Evolutionary conservation across 148 eudicot species (phyloP), one percentile per base, ranked within the genome.

Genomic region (Chenopodium suecicum): DNA sequence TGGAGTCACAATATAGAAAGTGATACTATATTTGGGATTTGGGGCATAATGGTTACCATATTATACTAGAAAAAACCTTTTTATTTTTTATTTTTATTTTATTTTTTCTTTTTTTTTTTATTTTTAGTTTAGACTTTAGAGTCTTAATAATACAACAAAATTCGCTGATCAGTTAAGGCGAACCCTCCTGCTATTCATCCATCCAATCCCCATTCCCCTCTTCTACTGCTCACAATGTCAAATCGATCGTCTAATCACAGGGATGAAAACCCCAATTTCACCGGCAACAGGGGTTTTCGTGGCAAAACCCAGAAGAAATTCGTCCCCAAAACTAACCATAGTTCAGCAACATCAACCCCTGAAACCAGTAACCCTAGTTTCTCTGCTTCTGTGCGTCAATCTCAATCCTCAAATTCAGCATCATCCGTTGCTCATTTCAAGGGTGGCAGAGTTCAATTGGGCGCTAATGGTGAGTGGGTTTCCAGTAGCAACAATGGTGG

Each of bases 291-390:
- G 27, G 60, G 76, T 22, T 73, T 48, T 12, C 60, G 60, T 1
- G 76, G 58, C 60, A 73, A 73, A 73, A 47, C 34, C 32, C 76
- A 73, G 58, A n/a, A 23, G 25, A 25, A 48, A 73, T 73, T 73
- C 34, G 52, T 73, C 9, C 60, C 76, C 32, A 48, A 48, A 73
- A 2, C 76, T 2, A 23, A 44, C 76, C 58, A 17, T 3, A 47
- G 4, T 73, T 73, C 76, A n/a, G 11, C 76, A 7, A 1, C 75
- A 47, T 7, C 76, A 22, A 1, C 13, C 22, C 16, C 54, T 44
- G 7, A 7, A 44, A 7, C 60, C 74, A 41, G 22, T 48, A 73
- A 73, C 58, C 62, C 76, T 73, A 73, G 32, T 47, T 73, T 73
- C 32, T 47, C 60, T 2, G 16, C 76, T n/a, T 73, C 76, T n/a